Evolutionary conservation across 2,329 filamentous ascomycete species (phyloP).

Genomic region (Arthroderma uncinatum): DNA sequence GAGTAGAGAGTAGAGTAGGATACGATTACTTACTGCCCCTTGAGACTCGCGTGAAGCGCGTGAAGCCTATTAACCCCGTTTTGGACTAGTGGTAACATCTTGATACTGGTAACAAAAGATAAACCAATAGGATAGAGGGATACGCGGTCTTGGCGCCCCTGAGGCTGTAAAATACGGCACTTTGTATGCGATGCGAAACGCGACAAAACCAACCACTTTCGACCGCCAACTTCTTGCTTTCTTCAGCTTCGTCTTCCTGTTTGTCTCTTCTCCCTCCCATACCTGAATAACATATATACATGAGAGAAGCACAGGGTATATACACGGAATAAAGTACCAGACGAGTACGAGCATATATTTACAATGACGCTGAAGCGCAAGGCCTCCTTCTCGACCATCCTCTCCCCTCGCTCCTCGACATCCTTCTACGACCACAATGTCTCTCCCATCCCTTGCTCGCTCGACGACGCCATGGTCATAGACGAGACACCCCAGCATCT

Average conservation of each 20-base stretch:
- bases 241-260: not conserved
- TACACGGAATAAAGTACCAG: not conserved
- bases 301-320: no score
- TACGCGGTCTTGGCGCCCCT: not conserved
- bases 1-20: not conserved
- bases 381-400: constrained; percentile 40
- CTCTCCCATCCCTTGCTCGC: constrained; percentile 17
- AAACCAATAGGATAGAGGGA: not conserved
- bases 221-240: not conserved
- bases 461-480: constrained; percentile 22
- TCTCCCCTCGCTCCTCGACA: constrained; percentile 32
- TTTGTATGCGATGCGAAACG: not conserved
- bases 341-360: not conserved
- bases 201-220: not conserved
- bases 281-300: no score
- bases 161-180: not conserved
- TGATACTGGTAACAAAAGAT: not conserved
- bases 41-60: not conserved
- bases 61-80: not conserved
- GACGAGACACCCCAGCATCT: constrained; percentile 35
- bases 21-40: not conserved
- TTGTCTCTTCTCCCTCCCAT: not conserved
- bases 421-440: constrained; percentile 19
- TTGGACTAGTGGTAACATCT: not conserved
- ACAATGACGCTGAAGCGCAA: constrained; percentile 51